These are phyloP conservation scores for Graphilbum fragrans DNA, from an alignment of 2,329 filamentous ascomycete species.

Conservation along the genomic window DNA sequence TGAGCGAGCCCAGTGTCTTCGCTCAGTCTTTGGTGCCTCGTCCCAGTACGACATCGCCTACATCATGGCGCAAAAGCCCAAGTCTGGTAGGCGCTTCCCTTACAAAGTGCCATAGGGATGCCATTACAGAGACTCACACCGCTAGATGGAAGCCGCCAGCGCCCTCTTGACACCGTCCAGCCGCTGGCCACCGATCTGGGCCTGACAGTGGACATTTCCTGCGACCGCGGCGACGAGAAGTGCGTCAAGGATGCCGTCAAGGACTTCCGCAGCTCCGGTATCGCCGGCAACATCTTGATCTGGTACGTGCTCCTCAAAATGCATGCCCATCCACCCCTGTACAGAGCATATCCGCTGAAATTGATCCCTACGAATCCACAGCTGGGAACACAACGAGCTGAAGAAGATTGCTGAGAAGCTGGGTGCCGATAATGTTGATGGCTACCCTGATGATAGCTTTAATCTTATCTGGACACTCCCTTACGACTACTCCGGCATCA, in stretches of 20 bases:
- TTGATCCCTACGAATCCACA: too few species aligned
- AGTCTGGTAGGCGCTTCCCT: constrained; percentile 22
- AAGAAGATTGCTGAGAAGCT: constrained; percentile 37
- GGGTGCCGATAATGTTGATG: constrained; percentile 34
- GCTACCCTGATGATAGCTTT: constrained; percentile 37
- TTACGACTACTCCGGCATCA: constrained; percentile 33
- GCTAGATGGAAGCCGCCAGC: constrained; percentile 34
- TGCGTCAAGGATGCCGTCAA: constrained; percentile 41
- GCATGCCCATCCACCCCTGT: too few species aligned
- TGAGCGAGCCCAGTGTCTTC: constrained; percentile 46
- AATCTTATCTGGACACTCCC: constrained; percentile 48
- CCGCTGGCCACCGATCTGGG: constrained; percentile 44
- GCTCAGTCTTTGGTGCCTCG: constrained; percentile 37
- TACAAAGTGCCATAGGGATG: too few species aligned
- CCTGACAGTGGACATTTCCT: constrained; percentile 40
- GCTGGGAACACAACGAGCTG: constrained; percentile 31
- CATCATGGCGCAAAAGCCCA: constrained; percentile 44
- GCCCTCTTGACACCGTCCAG: constrained; percentile 44
- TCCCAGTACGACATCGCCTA: constrained; percentile 43
- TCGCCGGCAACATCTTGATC: constrained; percentile 39
- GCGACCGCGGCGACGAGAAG: constrained; percentile 39
- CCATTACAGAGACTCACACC: too few species aligned
- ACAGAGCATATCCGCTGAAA: too few species aligned
- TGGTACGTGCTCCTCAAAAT: constrained; percentile 24
- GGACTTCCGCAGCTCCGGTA: constrained; percentile 29